A percentile compares a stretch with the other conserved stretches of the same genome.
phyloP scores from a whole-genome alignment of 176 grass and related monocot species.

The Aegilops longissima region DNA sequence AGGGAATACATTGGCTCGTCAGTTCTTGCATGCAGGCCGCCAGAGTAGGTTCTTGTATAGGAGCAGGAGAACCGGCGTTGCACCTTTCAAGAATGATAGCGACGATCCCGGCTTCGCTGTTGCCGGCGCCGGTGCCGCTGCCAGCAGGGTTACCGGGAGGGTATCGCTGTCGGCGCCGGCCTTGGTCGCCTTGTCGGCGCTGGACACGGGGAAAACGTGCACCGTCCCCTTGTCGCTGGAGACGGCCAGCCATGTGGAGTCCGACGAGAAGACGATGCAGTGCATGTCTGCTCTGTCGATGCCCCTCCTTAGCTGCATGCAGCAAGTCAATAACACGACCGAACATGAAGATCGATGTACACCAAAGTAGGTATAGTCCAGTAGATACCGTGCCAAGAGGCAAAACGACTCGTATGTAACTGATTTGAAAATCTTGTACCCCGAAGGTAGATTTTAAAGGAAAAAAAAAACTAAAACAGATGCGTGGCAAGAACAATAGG shows the following conservation, averaged over 20 bases:
- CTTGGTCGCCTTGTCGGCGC: slow-evolving; percentile 15
- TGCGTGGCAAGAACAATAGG: too few species aligned
- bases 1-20: too few species aligned
- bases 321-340: background rate
- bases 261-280: slow-evolving; percentile 63
- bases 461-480: too few species aligned
- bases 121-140: background rate
- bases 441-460: too few species aligned
- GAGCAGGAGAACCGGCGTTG: background rate
- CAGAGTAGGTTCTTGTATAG: too few species aligned
- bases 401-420: background rate
- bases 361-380: too few species aligned
- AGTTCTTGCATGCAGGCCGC: too few species aligned
- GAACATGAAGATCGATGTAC: background rate
- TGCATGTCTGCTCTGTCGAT: slow-evolving; percentile 68
- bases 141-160: too few species aligned
- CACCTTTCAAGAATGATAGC: slow-evolving; percentile 14
- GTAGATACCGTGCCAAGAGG: background rate
- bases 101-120: background rate
- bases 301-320: slow-evolving; percentile 60
- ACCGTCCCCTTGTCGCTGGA: slow-evolving; percentile 83
- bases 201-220: slow-evolving; percentile 53
- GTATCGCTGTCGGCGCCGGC: background rate
- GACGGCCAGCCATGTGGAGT: slow-evolving; percentile 65
- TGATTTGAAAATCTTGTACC: too few species aligned